A percentile compares a stretch with the other conserved stretches of the same genome.
Evolutionary conservation across 148 eudicot genomes (phyloP).

Genomic region (Persicaria tinctoria): DNA sequence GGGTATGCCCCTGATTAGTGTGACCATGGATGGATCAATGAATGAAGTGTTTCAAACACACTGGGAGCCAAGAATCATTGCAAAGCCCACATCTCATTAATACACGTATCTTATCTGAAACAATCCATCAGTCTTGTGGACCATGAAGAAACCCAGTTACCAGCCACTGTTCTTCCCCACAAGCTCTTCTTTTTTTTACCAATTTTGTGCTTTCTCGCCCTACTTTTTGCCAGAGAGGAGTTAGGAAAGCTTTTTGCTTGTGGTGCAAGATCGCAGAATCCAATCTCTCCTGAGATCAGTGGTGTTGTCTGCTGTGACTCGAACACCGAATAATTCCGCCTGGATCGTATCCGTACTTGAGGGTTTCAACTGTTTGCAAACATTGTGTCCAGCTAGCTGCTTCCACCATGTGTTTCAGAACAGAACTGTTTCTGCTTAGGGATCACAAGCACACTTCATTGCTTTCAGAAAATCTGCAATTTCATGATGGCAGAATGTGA

Average conservation of each 20-base stretch:
- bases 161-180: not conserved
- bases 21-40: not conserved
- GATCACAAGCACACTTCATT: not conserved
- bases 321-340: not conserved
- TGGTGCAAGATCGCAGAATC: not conserved
- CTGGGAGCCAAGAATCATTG: constrained; percentile 4
- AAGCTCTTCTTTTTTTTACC: not conserved
- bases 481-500: not conserved
- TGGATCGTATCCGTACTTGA: not conserved
- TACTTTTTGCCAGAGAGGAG: not conserved
- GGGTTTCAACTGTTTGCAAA: too few relatives aligned
- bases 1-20: not conserved
- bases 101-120: not conserved
- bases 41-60: not conserved
- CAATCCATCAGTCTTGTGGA: constrained; percentile 6
- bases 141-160: not conserved
- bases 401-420: not conserved
- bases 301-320: constrained; percentile 1
- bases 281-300: constrained; percentile 1
- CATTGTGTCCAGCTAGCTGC: too few relatives aligned
- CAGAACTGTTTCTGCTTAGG: not conserved
- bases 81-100: constrained; percentile 8
- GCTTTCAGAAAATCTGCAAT: not conserved
- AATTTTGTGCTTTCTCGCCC: not conserved
- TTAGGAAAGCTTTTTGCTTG: not conserved